Evolutionary conservation across 176 grass and related monocot species (phyloP), one percentile per base, ranked within the genome.

Genomic region (Neostapfia colusana): DNA sequence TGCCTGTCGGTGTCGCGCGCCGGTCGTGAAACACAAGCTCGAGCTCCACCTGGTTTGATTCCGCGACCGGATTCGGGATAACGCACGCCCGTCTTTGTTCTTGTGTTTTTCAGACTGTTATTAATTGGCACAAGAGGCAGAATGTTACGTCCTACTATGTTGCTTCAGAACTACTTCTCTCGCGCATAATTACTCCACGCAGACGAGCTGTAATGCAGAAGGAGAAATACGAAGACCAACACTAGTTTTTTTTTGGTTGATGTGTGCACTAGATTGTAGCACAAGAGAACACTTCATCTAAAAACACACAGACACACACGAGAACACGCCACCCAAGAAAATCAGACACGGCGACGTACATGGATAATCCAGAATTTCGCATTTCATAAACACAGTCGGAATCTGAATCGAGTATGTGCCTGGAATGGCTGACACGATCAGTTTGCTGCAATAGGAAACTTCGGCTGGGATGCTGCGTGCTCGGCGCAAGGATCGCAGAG

Each of bases 1-100:
- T 60, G 67, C 79, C 31, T 73, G 79, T 77, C 79, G 73, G 73
- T 58, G 67, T 78, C 74, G 23, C 67, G 17, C 40, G 46, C 21
- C 0, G 27, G 66, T 63, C 38, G 45, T 56, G 45, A 28, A 44
- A 13, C 40, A 81, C 55, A 64, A 21, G 65, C 35, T 42, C 27
- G 2, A 20, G 6, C 0, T 13, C 45, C 14, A 6, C 37, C 63
- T 24, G 10, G 5, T 28, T 49, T 63, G 35, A 18, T 31, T 62
- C 40, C 4, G 37, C 28, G 3, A 31, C 46, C 6, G 25, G 35
- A 50, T 58, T 20, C 1, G 1, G 10, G 5, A 7, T 35, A 45
- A 20, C 1, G 25, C n/a, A 2, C 8, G 53, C 59, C 57, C 24
- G 45, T 27, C 2, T 59, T 2, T 3, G 7, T 26, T 58, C 3